Conservation (phyloP, 1,139 yeast genomes). For the Lodderomyces theae region DNA sequence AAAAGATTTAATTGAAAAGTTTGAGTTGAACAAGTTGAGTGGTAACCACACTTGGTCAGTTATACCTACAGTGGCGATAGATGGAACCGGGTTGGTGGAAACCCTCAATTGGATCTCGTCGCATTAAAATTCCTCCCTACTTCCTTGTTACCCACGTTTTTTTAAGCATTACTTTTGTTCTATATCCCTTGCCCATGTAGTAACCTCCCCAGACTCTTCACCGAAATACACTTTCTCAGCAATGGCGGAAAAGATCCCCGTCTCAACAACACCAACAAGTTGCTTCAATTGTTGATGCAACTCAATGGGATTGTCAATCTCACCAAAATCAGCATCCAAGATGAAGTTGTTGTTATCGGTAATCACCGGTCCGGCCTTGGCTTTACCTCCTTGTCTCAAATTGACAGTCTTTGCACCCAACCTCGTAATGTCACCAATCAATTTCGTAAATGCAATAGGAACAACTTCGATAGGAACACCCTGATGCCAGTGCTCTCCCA, state of each 20-base stretch:
- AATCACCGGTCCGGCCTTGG: constrained; percentile 97
- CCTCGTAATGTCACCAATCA: constrained; percentile 54
- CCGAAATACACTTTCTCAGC: constrained; percentile 88
- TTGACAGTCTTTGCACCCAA: constrained; percentile 67
- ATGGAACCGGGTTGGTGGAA: constrained; percentile 73
- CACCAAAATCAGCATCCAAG: constrained; percentile 91
- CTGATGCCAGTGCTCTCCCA: constrained; percentile 82
- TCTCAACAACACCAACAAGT: constrained; percentile 93
- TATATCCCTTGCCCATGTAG: constrained; percentile 12
- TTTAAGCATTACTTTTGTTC: neutral
- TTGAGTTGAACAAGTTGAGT: constrained; percentile 53
- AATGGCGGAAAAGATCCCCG: constrained; percentile 77
- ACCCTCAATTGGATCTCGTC: constrained; percentile 73
- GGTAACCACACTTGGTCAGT: constrained; percentile 70
- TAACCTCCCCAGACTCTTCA: constrained; percentile 67
- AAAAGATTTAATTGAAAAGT: constrained; percentile 58
- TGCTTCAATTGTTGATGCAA: constrained; percentile 67
- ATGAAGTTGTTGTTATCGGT: constrained; percentile 95
- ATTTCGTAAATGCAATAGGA: constrained; percentile 82
- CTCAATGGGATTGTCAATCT: constrained; percentile 55
- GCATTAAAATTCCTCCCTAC: too few relatives aligned
- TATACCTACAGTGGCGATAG: constrained; percentile 71
- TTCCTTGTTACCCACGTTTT: too few relatives aligned
- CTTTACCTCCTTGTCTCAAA: constrained; percentile 82
- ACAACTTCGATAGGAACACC: constrained; percentile 97